phyloP scores from a whole-genome alignment of 1,284 basidiomycete genomes.

The Coriolopsis trogii region DNA sequence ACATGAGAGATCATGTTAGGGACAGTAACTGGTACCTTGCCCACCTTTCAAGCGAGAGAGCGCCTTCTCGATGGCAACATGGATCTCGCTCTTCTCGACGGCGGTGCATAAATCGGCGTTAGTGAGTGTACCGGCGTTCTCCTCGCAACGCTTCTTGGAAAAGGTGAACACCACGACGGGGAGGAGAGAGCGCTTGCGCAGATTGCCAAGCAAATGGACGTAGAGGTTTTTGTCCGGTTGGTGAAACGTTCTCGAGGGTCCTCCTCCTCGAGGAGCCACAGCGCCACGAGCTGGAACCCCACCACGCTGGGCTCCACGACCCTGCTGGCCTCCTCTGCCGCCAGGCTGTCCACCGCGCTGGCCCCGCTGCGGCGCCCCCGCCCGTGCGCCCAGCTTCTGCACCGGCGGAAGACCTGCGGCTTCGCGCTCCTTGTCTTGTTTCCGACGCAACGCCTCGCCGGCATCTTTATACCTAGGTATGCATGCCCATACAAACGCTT shows the following conservation, averaged over 20 bases:
- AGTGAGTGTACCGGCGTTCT: constrained; percentile 89
- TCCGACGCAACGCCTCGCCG: constrained; percentile 84
- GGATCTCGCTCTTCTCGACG: constrained; percentile 95
- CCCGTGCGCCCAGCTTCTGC: constrained; percentile 79
- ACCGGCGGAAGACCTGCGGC: constrained; percentile 88
- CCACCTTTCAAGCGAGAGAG: constrained; percentile 88
- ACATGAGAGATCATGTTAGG: not conserved
- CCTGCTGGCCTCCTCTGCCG: too few relatives aligned
- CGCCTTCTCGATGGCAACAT: constrained; percentile 92
- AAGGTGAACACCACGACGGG: constrained; percentile 98
- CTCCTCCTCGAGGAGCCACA: constrained; percentile 43
- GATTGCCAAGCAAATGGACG: constrained; percentile 87
- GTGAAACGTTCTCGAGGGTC: constrained; percentile 64
- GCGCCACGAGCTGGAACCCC: constrained; percentile 50
- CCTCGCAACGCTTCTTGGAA: constrained; percentile 96
- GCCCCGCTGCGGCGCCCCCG: constrained; percentile 64
- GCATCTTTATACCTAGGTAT: constrained; percentile 92
- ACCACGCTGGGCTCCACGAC: constrained; percentile 51
- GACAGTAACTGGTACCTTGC: constrained; percentile 3
- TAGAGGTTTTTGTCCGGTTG: constrained; percentile 89
- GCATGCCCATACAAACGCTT: not conserved
- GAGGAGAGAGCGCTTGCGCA: constrained; percentile 85
- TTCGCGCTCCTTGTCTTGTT: constrained; percentile 98
- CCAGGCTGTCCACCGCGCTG: constrained; percentile 53
- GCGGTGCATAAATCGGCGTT: constrained; percentile 89